Conservation (phyloP, 2,329 filamentous ascomycete genomes). For the Fonsecaea monophora region DNA sequence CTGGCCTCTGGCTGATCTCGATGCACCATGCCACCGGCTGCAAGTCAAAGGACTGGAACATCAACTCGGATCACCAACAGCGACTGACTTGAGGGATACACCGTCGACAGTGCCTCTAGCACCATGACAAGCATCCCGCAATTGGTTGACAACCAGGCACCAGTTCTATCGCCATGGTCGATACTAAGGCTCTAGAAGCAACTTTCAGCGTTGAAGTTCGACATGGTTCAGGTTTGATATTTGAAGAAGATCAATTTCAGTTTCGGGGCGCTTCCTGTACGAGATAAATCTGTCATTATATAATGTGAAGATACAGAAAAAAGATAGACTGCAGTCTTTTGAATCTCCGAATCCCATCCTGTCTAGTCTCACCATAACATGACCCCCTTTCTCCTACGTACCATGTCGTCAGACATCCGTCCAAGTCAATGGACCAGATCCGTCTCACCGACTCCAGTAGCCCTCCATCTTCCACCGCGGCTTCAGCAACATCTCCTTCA, state of each 20-base stretch:
- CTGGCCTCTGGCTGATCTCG: no score
- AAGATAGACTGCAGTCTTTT: neutral
- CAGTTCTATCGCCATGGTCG: neutral
- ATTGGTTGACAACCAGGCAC: no score
- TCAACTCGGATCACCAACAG: no score
- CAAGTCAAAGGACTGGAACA: neutral
- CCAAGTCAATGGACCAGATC: neutral
- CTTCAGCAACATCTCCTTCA: neutral
- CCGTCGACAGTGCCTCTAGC: no score
- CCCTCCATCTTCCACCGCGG: constrained; percentile 5
- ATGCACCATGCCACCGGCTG: no score
- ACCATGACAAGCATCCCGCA: no score
- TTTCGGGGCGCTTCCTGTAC: neutral
- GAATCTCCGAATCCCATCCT: neutral
- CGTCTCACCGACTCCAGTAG: neutral
- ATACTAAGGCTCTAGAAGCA: neutral
- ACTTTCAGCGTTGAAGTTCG: neutral
- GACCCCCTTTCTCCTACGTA: neutral
- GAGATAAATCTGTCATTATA: neutral
- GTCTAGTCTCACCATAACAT: neutral
- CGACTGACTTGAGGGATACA: no score
- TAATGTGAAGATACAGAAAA: neutral
- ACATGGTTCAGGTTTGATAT: neutral
- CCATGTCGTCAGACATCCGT: neutral
- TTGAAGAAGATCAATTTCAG: neutral